Evolutionary conservation across 768 basidiomycete genomes (phyloP).

Genomic region (Lepiota brunneoincarnata): DNA sequence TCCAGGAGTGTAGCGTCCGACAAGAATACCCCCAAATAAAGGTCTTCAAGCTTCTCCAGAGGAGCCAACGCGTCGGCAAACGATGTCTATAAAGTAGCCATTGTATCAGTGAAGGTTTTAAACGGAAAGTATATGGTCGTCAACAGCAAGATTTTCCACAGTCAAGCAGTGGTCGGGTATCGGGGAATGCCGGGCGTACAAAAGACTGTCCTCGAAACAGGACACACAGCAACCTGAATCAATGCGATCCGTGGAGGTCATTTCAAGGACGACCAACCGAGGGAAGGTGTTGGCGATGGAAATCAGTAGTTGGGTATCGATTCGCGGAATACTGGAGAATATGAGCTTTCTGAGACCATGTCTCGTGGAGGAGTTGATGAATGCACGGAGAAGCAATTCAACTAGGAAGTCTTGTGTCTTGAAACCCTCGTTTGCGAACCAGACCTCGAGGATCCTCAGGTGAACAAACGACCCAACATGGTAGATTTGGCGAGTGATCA

Average conservation of each 20-base stretch:
- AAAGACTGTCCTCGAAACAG: conserved; percentile 63
- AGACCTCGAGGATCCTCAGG: conserved; percentile 38
- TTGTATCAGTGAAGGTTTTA: conserved; percentile 2
- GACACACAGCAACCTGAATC: conserved; percentile 57
- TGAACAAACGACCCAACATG: conserved; percentile 28
- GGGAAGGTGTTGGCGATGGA: conserved; percentile 47
- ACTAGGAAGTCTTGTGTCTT: conserved; percentile 40
- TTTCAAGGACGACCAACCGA: conserved; percentile 42
- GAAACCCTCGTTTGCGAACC: conserved; percentile 40
- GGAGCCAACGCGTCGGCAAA: conserved; percentile 44
- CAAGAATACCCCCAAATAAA: conserved; percentile 64
- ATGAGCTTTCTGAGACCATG: conserved; percentile 43
- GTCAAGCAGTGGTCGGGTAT: conserved; percentile 49
- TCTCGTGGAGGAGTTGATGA: conserved; percentile 26
- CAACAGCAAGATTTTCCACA: conserved; percentile 48
- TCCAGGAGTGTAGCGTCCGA: conserved; percentile 51
- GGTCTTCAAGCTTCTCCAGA: conserved; percentile 42
- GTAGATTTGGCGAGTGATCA: conserved; percentile 23
- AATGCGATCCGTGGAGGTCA: conserved; percentile 60
- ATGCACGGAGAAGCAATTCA: conserved; percentile 29
- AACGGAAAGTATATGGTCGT: conserved; percentile 21
- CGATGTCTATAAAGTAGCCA: conserved; percentile 27
- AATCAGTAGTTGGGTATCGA: conserved; percentile 47
- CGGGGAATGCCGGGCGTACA: conserved; percentile 57
- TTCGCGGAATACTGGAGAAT: conserved; percentile 53